Percentiles rank a stretch among this genome's conserved stretches.
phyloP scores from a whole-genome alignment of 192 early-diverging fungal genomes.

The Funneliformis geosporum region DNA sequence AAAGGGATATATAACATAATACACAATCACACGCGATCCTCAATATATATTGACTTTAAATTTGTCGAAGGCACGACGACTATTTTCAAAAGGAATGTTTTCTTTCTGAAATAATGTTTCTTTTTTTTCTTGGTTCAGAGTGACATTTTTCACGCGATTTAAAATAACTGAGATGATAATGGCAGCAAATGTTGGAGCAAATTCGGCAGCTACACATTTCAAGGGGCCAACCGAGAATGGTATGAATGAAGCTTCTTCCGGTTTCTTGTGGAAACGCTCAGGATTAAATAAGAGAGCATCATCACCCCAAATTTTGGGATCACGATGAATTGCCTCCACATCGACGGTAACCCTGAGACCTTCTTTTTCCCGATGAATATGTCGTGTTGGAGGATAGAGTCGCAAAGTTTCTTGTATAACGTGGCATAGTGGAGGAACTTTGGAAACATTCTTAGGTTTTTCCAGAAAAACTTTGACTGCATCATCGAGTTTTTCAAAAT shows the following conservation, averaged over 20 bases:
- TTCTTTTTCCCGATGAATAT: background rate
- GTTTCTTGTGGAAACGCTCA: background rate
- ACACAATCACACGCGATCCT: background rate
- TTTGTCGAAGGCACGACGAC: background rate
- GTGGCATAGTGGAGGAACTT: background rate
- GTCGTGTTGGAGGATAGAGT: conserved; percentile 16
- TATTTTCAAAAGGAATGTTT: conserved; percentile 12
- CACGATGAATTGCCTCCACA: conserved; percentile 9
- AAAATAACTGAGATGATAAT: background rate
- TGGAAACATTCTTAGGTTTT: background rate
- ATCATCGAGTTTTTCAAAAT: background rate
- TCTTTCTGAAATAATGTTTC: background rate
- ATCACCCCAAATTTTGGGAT: background rate
- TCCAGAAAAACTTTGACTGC: background rate
- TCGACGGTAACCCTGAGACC: background rate
- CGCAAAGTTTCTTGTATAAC: conserved; percentile 4
- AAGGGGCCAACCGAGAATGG: background rate
- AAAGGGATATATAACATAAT: too few relatives aligned
- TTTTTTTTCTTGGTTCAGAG: background rate
- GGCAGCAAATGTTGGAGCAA: conserved; percentile 12
- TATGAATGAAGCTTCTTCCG: background rate
- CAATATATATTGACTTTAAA: background rate
- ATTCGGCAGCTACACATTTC: conserved; percentile 3
- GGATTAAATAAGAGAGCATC: conserved; percentile 4
- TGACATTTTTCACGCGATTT: background rate